Evolutionary conservation across 2,329 filamentous ascomycete genomes (phyloP).

Genomic region (Coniochaeta ligniaria): DNA sequence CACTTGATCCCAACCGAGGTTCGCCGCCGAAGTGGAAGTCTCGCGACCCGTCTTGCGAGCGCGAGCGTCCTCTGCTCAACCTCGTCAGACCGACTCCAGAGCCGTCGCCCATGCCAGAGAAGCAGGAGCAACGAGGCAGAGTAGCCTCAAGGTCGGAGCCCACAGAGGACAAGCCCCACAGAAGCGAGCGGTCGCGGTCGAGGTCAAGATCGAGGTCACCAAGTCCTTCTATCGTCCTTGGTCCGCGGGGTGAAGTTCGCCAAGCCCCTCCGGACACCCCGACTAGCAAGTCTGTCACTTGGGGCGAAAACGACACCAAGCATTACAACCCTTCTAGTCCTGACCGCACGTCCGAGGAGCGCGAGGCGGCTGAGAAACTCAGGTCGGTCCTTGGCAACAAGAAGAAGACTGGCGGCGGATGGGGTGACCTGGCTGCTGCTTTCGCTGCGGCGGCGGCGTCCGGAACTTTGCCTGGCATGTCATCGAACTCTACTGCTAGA

Average conservation of each 20-base stretch:
- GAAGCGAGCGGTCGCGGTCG: conserved; percentile 7
- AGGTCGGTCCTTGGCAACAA: background rate
- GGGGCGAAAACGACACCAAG: conserved; percentile 4
- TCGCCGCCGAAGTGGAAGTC: conserved; percentile 29
- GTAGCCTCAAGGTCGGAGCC: conserved; percentile 8
- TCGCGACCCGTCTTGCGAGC: conserved; percentile 46
- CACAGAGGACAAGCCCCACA: conserved; percentile 1
- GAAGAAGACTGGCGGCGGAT: conserved; percentile 27
- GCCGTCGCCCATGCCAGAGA: conserved; percentile 41
- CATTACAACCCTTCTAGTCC: conserved; percentile 1
- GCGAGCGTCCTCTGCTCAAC: conserved; percentile 52
- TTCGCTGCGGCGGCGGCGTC: conserved; percentile 30
- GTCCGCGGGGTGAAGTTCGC: background rate
- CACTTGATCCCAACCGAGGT: background rate
- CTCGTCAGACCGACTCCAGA: conserved; percentile 53
- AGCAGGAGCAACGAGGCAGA: conserved; percentile 19
- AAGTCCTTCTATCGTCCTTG: background rate
- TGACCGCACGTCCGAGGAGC: conserved; percentile 13
- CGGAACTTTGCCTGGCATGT: background rate
- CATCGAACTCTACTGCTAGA: background rate
- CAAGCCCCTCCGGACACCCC: background rate
- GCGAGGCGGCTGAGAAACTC: conserved; percentile 7
- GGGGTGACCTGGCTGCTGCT: conserved; percentile 46
- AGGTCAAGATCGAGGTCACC: background rate
- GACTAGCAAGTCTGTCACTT: background rate